Percentiles rank a stretch among this genome's conserved stretches.
These are phyloP conservation scores for Lachancea cidri DNA, from an alignment of 805 yeast genomes.

Conservation along the genomic window DNA sequence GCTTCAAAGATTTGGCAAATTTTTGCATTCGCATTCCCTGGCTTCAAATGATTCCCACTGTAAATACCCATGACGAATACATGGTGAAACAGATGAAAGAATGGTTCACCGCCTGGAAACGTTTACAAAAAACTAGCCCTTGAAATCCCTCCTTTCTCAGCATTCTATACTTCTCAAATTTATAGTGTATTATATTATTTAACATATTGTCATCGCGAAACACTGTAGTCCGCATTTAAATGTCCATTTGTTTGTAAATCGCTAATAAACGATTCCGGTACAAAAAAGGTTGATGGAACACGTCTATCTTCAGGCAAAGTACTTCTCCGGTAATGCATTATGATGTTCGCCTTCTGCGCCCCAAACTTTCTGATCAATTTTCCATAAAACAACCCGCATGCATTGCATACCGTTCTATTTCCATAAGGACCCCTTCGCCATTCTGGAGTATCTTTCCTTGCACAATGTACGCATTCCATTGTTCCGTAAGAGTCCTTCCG, in stretches of 20 bases:
- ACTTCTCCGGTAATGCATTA: slow-evolving; percentile 26
- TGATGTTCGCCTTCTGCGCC: slow-evolving; percentile 24
- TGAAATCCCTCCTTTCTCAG: neutral
- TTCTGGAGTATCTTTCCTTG: slow-evolving; percentile 74
- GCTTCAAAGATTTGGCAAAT: slow-evolving; percentile 70
- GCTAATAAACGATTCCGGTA: slow-evolving; percentile 23
- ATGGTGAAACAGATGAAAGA: slow-evolving; percentile 27
- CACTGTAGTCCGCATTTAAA: slow-evolving; percentile 9
- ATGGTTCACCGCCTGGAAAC: slow-evolving; percentile 36
- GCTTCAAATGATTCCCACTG: slow-evolving; percentile 71
- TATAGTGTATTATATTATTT: too few relatives aligned
- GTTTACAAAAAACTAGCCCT: slow-evolving; percentile 1
- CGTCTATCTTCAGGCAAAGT: slow-evolving; percentile 27
- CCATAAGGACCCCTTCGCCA: slow-evolving; percentile 93
- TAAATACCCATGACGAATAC: slow-evolving; percentile 36
- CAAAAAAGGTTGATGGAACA: slow-evolving; percentile 23
- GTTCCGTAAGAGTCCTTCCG: slow-evolving; percentile 1
- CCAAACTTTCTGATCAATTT: slow-evolving; percentile 45
- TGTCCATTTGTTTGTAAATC: slow-evolving; percentile 12
- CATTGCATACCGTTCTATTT: slow-evolving; percentile 78
- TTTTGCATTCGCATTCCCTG: slow-evolving; percentile 54
- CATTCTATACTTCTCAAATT: neutral
- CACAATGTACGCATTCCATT: slow-evolving; percentile 62
- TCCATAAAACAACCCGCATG: slow-evolving; percentile 78
- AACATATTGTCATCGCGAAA: neutral